Conservation (phyloP, 768 basidiomycete species). For the Lactifluus subvellereus region DNA sequence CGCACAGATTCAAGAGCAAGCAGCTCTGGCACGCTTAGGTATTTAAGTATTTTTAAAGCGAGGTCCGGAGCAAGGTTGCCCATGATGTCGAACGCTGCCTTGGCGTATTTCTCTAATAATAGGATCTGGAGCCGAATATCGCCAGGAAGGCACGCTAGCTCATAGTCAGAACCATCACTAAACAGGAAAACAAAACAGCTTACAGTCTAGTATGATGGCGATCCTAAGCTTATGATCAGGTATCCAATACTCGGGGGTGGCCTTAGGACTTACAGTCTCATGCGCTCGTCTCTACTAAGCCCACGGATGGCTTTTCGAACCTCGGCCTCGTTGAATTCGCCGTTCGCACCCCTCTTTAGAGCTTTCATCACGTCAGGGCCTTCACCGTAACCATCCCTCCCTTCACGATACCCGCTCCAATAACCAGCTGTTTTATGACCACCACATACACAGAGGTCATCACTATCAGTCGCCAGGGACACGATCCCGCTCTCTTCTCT, state of each 20-base stretch:
- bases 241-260: slow-evolving; percentile 19
- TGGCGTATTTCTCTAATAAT: slow-evolving; percentile 77
- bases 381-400: slow-evolving; percentile 40
- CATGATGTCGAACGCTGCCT: slow-evolving; percentile 77
- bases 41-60: slow-evolving; percentile 55
- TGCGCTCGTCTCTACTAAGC: slow-evolving; percentile 60
- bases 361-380: slow-evolving; percentile 47
- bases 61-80: slow-evolving; percentile 64
- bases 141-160: slow-evolving; percentile 68
- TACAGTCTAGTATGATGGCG: slow-evolving; percentile 56
- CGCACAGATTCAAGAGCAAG: slow-evolving; percentile 52
- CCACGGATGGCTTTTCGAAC: slow-evolving; percentile 59
- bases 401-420: slow-evolving; percentile 64
- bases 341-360: slow-evolving; percentile 41
- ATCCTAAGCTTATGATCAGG: slow-evolving; percentile 37
- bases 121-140: slow-evolving; percentile 82
- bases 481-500: slow-evolving; percentile 26
- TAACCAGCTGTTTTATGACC: slow-evolving; percentile 58
- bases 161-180: slow-evolving; percentile 11
- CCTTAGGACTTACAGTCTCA: slow-evolving; percentile 55
- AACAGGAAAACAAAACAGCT: slow-evolving; percentile 23
- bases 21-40: slow-evolving; percentile 54
- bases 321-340: slow-evolving; percentile 65
- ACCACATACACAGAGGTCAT: slow-evolving; percentile 47
- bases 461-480: slow-evolving; percentile 23